phyloP scores from a whole-genome alignment of 768 basidiomycete genomes.

The Suillus decipiens region DNA sequence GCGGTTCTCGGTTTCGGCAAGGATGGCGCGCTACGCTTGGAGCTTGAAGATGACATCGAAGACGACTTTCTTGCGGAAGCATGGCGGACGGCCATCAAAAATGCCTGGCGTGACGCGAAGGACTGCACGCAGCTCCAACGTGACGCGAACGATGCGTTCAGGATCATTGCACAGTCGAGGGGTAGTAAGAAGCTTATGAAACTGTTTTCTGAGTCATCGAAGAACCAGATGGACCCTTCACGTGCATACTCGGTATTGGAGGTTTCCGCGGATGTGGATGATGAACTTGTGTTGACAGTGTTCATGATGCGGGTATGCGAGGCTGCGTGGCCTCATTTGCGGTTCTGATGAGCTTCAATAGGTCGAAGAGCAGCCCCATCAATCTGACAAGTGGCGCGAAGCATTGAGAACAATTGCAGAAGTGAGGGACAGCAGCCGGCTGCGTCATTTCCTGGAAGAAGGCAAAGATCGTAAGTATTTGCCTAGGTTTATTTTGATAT shows the following conservation, averaged over 20 bases:
- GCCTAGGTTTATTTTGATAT: not conserved
- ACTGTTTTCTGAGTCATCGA: slow-evolving; percentile 56
- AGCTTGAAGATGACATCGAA: slow-evolving; percentile 69
- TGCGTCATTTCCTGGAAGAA: slow-evolving; percentile 63
- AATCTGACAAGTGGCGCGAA: slow-evolving; percentile 69
- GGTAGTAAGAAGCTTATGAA: slow-evolving; percentile 51
- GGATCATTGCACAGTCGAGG: slow-evolving; percentile 65
- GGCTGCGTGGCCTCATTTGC: slow-evolving; percentile 8
- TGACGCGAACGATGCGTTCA: slow-evolving; percentile 67
- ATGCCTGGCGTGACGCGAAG: slow-evolving; percentile 51
- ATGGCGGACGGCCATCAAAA: slow-evolving; percentile 59
- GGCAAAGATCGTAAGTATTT: slow-evolving; percentile 74
- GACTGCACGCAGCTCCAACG: slow-evolving; percentile 49
- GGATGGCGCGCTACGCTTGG: slow-evolving; percentile 58
- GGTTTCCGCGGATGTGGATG: slow-evolving; percentile 69
- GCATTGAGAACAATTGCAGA: slow-evolving; percentile 77
- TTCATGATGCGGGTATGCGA: slow-evolving; percentile 65
- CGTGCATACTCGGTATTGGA: slow-evolving; percentile 74
- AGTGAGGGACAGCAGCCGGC: slow-evolving; percentile 66
- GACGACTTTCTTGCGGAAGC: slow-evolving; percentile 72
- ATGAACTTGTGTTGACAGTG: slow-evolving; percentile 74
- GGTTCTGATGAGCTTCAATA: slow-evolving; percentile 30
- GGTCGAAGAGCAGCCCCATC: slow-evolving; percentile 72
- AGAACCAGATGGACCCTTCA: slow-evolving; percentile 62
- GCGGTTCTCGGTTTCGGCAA: slow-evolving; percentile 65